Evolutionary conservation across 2,329 filamentous ascomycete genomes (phyloP).

Genomic region (Sphaerulina musiva): DNA sequence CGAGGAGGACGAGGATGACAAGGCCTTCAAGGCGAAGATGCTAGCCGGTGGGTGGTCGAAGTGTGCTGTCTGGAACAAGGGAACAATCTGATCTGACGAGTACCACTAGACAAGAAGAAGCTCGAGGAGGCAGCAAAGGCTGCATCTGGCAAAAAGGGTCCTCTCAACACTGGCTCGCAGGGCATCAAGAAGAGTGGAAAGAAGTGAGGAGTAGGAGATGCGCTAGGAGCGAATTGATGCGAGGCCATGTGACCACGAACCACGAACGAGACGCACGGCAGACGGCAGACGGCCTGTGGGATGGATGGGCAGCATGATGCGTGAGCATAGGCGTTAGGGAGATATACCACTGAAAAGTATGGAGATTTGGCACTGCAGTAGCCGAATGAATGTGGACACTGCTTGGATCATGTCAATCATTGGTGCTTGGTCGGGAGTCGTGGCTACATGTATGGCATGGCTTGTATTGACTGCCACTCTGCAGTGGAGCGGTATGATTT

Average conservation of each 20-base stretch:
- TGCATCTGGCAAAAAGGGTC: conserved; percentile 82
- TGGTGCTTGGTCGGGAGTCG: background rate
- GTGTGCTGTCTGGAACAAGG: background rate
- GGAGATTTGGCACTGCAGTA: background rate
- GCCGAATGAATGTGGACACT: background rate
- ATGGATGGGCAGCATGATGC: background rate
- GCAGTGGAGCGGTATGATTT: too few species aligned
- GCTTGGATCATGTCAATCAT: background rate
- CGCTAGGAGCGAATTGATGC: background rate
- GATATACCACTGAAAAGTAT: conserved; percentile 14
- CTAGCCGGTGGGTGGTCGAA: conserved; percentile 59
- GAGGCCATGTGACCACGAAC: conserved; percentile 1
- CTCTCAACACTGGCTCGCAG: conserved; percentile 73
- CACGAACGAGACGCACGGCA: conserved; percentile 8
- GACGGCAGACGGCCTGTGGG: background rate
- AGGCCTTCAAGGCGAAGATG: conserved; percentile 77
- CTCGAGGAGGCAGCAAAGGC: conserved; percentile 78
- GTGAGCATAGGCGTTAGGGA: conserved; percentile 14
- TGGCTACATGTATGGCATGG: too few species aligned
- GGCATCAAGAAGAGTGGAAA: conserved; percentile 98
- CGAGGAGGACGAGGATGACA: conserved; percentile 83
- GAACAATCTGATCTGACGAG: background rate
- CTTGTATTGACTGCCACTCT: too few species aligned
- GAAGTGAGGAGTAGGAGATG: conserved; percentile 53
- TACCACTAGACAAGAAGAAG: conserved; percentile 54